Base-by-base conservation (phyloP, 768 basidiomycete species). In the Auriscalpium microsporum region DNA sequence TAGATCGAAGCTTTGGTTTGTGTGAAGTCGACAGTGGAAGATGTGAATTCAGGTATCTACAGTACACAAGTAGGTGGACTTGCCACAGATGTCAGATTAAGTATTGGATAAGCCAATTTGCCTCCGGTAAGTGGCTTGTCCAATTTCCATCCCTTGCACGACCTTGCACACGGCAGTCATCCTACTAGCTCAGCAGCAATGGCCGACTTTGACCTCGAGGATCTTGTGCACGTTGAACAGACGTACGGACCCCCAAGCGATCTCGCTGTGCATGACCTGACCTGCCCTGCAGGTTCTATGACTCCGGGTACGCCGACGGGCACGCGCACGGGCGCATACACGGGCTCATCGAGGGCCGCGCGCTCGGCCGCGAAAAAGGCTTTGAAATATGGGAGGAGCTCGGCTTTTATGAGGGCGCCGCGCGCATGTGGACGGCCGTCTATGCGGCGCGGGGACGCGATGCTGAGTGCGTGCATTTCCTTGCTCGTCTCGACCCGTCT, bases 331-430 rank as follows among this genome's bases (percentile, higher is more conserved):
- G 95, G 1, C 78, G 84, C 42, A 81, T 94, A 7, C 94, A 95
- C 62, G 94, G 95, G 2, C 70, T 90, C 23, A 91, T 93, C 58
- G 93, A 99, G 68, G 95, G 95, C 9, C 78, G 93, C 13, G 86
- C 87, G 0, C 77, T 97, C 16, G 95, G 94, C 2, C 78, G 84
- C 53, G 87, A 92, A 62, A 94, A 95, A 62, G 90, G 89, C 0
- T 97, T 85, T 68, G 94, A 95, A 70, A 84, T 96, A 71, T 97
- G 94, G 93, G 94, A 97, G 68, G 95, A 99, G 68, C 78, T 99
- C 11, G 94, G 90, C 2, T 97, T 86, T 63, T 94, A 94, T 67
- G 81, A 94, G 63, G 95, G 94, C 6, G 87, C 87, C 62, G 91
- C 91, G 2, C 58, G 64, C 53, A 79, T 83, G 54, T 96, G 90